These are phyloP conservation scores for Cystobasidium ongulense DNA, from an alignment of 768 basidiomycete species.

Conservation along the genomic window DNA sequence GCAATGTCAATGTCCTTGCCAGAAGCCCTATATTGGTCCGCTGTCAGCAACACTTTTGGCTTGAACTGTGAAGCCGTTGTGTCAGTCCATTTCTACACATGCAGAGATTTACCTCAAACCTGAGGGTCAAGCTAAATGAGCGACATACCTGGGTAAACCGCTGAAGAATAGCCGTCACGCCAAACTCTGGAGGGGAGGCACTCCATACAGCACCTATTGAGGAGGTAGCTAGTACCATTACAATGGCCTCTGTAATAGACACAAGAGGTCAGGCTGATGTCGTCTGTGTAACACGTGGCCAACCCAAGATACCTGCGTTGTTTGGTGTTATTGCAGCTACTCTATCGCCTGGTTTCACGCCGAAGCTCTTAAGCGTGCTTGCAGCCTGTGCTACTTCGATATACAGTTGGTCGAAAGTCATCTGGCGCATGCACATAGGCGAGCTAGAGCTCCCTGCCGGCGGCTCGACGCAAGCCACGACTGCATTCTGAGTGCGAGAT, in stretches of 20 bases:
- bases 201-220: conserved; percentile 22
- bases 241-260: too few species aligned
- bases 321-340: conserved; percentile 38
- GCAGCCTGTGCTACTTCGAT: conserved; percentile 33
- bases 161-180: conserved; percentile 24
- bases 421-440: conserved; percentile 24
- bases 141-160: conserved; percentile 20
- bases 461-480: conserved; percentile 39
- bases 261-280: too few species aligned
- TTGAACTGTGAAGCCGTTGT: conserved; percentile 27
- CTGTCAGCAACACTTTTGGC: conserved; percentile 39
- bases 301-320: too few species aligned
- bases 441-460: conserved; percentile 2
- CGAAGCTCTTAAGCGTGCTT: conserved; percentile 32
- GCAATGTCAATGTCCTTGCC: conserved; percentile 34
- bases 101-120: not conserved
- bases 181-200: conserved; percentile 22
- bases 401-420: conserved; percentile 40
- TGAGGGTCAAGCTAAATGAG: too few species aligned
- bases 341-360: conserved; percentile 35
- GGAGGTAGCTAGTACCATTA: conserved; percentile 32
- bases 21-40: conserved; percentile 37
- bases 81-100: not conserved
- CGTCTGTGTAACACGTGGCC: too few species aligned
- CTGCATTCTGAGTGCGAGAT: conserved; percentile 28